Evolutionary conservation across 1,284 basidiomycete genomes (phyloP), one percentile per base, ranked within the genome.

Genomic region (Thecaphora frezii): DNA sequence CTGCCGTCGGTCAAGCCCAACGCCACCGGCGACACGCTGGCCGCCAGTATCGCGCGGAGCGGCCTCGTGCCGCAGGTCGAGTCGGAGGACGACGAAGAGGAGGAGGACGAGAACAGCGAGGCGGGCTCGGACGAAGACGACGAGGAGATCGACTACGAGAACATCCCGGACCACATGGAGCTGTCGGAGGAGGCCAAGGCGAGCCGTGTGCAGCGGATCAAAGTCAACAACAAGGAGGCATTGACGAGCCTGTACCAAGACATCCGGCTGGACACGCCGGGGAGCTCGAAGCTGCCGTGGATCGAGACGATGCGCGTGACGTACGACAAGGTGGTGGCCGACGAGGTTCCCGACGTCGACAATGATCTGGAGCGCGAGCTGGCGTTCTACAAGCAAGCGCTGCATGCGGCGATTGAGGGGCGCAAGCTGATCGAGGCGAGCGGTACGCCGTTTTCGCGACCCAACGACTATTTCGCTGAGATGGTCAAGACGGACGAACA

Each of bases 401-500:
- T 97, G 0, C 87, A 93, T 67, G 83, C 87, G 30, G 91, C 90
- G 12, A 85, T 88, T 45, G 81, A 84, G 38, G 93, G 92, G 0
- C 87, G 87, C 46, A 78, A 84, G 21, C 86, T 91, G 26, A 90
- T 91, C 44, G 87, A 89, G 72, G 85, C 88, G 66, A 84, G 85
- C 43, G 81, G 81, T 41, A 84, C 94, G 64, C 87, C 91, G 1
- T 98, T 97, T 81, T 88, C 89, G 12, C 88, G 96, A n/a, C 94
- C 94, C 0, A 73, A 85, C 0, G 96, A 98, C 82, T 98, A 93
- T 80, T 98, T 97, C 74, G 94, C 94, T 21, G 94, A 98, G 82
- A 98, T 98, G 94, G 89, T 97, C 73, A 98, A 98, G 82, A 89
- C 88, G 24, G 96, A 98, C 76, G 84, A 90, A 22, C 96, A 98